A percentile compares a stretch with the other conserved stretches of the same genome.
These are phyloP conservation scores for Pogostemon cablin DNA, from an alignment of 257 asterid species.

Conservation along the genomic window DNA sequence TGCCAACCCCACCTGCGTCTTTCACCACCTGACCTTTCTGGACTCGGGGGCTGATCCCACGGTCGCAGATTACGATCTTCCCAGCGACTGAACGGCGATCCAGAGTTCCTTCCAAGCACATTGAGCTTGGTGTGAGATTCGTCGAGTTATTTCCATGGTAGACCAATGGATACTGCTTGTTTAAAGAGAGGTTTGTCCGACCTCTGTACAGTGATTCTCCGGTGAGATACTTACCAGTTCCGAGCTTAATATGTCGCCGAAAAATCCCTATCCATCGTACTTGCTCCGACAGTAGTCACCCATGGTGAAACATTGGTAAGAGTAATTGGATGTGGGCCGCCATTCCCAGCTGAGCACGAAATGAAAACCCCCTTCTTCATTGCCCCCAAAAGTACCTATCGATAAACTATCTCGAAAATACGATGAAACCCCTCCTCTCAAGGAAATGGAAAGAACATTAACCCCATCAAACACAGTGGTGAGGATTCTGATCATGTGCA, in stretches of 20 bases:
- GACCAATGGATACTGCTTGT: slow-evolving; percentile 53
- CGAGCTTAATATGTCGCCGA: slow-evolving; percentile 81
- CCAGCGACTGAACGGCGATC: slow-evolving; percentile 65
- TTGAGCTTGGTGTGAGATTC: slow-evolving; percentile 71
- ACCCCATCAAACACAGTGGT: slow-evolving; percentile 80
- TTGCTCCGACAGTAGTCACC: slow-evolving; percentile 91
- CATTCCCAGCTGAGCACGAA: slow-evolving; percentile 92
- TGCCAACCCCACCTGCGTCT: slow-evolving; percentile 87
- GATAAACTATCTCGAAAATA: slow-evolving; percentile 73
- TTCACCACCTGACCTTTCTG: slow-evolving; percentile 93
- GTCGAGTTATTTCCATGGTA: slow-evolving; percentile 72
- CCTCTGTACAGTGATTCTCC: slow-evolving; percentile 87
- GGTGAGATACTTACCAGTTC: slow-evolving; percentile 47
- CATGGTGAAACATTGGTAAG: slow-evolving; percentile 93
- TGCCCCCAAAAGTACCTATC: slow-evolving; percentile 84
- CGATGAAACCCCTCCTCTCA: slow-evolving; percentile 89
- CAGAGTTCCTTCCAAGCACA: slow-evolving; percentile 83
- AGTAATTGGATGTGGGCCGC: slow-evolving; percentile 91
- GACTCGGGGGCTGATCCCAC: slow-evolving; percentile 88
- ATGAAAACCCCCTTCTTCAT: slow-evolving; percentile 84
- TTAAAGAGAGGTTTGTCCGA: slow-evolving; percentile 36
- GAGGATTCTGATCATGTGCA: too few relatives aligned
- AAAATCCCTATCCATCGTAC: slow-evolving; percentile 88
- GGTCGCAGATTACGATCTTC: slow-evolving; percentile 82
- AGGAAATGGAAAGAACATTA: slow-evolving; percentile 72